A percentile compares a stretch with the other conserved stretches of the same genome.
phyloP scores from a whole-genome alignment of 1,139 yeast species.

The Protomyces inundatus region DNA sequence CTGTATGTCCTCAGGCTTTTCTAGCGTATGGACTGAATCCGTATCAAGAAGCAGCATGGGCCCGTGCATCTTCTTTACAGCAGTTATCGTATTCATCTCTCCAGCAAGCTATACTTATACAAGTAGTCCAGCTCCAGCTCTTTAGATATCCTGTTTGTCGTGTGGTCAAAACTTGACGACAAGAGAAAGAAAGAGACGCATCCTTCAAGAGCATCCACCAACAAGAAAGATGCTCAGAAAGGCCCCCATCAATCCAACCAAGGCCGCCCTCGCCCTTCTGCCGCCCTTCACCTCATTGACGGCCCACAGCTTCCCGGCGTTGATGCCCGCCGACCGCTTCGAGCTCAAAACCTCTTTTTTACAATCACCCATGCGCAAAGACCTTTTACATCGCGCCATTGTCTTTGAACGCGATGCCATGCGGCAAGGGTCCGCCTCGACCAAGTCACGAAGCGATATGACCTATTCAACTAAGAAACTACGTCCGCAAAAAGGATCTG shows the following conservation, averaged over 20 bases:
- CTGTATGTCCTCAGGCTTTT: not conserved
- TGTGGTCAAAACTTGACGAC: not conserved
- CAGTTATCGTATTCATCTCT: too few species aligned
- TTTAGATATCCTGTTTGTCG: not conserved
- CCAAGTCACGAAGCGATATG: constrained; percentile 67
- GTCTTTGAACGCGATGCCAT: constrained; percentile 84
- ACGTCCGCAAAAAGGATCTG: constrained; percentile 87
- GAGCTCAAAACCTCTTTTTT: constrained; percentile 42
- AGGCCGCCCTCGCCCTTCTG: not conserved
- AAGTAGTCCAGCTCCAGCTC: not conserved
- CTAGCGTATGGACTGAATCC: too few species aligned
- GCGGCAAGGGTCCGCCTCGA: constrained; percentile 79
- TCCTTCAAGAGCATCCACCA: not conserved
- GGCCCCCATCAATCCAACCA: not conserved
- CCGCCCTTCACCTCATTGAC: constrained; percentile 1
- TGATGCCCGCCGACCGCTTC: constrained; percentile 5
- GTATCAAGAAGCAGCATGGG: too few species aligned
- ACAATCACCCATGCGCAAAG: constrained; percentile 77
- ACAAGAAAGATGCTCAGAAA: not conserved
- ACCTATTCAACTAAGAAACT: constrained; percentile 80
- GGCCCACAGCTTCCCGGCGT: constrained; percentile 14
- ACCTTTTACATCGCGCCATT: constrained; percentile 88
- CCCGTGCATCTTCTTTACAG: too few species aligned
- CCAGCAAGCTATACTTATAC: too few species aligned
- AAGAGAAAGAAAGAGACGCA: not conserved